phyloP scores from a whole-genome alignment of 1,284 basidiomycete species.

The Sporisorium iseilematis-ciliati region DNA sequence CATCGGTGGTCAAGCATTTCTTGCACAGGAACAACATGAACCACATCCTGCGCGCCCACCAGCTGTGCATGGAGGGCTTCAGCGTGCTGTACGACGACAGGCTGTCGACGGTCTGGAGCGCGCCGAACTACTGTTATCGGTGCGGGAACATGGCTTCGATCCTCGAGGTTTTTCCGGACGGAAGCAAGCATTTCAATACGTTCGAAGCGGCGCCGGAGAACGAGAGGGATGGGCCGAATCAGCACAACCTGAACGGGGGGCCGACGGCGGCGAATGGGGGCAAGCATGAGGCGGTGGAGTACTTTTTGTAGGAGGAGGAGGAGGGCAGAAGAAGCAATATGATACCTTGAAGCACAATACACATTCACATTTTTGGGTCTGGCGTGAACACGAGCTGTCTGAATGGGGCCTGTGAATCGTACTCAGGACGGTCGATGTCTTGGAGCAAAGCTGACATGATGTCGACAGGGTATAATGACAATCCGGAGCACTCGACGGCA shows the following conservation, averaged over 20 bases:
- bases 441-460: not conserved
- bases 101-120: conserved; percentile 97
- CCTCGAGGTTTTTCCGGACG: conserved; percentile 92
- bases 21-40: conserved; percentile 90
- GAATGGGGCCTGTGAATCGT: no score
- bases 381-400: no score
- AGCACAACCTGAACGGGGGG: conserved; percentile 40
- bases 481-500: not conserved
- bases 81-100: conserved; percentile 93
- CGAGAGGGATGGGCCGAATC: conserved; percentile 73
- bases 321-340: not conserved
- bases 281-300: conserved; percentile 62
- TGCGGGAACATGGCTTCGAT: conserved; percentile 98
- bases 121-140: conserved; percentile 97
- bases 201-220: conserved; percentile 99
- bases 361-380: no score
- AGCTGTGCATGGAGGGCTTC: conserved; percentile 99
- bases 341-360: conserved; percentile 1
- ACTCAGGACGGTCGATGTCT: no score
- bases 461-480: not conserved
- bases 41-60: conserved; percentile 96
- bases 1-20: conserved; percentile 98
- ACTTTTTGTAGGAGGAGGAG: conserved; percentile 50
- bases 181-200: conserved; percentile 92
- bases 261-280: conserved; percentile 34